These are phyloP conservation scores for Cucumis cinereus DNA, from an alignment of 306 rosid genomes.

Conservation along the genomic window DNA sequence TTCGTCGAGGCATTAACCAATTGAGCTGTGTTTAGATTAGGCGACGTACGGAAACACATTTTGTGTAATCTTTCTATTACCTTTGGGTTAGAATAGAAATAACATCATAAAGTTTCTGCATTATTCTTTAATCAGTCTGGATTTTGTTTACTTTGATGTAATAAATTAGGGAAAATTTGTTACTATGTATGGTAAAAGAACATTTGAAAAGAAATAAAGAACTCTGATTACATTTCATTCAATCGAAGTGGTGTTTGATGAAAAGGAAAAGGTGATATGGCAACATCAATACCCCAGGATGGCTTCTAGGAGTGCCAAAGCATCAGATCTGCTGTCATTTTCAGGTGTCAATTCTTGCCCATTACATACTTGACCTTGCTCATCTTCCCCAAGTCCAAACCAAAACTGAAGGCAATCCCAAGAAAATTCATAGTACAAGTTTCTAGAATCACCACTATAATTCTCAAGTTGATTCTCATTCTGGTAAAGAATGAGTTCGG, in stretches of 20 bases:
- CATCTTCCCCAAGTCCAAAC: constrained; percentile 6
- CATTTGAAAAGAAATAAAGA: not conserved
- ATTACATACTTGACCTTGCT: not conserved
- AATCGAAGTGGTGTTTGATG: not conserved
- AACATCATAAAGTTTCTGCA: not conserved
- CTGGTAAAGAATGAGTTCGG: not conserved
- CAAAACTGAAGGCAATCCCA: constrained; percentile 14
- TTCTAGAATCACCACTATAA: not conserved
- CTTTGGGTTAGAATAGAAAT: not conserved
- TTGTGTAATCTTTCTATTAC: not conserved
- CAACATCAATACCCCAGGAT: constrained; percentile 16
- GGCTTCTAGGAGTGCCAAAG: constrained; percentile 9
- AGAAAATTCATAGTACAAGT: not conserved
- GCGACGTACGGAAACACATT: not conserved
- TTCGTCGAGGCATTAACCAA: too few species aligned
- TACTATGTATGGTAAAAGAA: not conserved
- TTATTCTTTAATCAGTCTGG: not conserved
- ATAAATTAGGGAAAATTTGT: not conserved
- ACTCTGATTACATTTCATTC: not conserved
- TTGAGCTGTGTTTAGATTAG: too few species aligned
- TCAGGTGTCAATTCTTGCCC: constrained; percentile 8
- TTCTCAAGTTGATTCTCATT: not conserved
- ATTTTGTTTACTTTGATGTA: not conserved
- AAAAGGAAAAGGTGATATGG: not conserved
- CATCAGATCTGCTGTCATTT: constrained; percentile 1